A percentile compares a stretch with the other conserved stretches of the same genome.
These are phyloP conservation scores for Nothophytophthora sp. DNA, from an alignment of 352 stramenopile species.

Conservation along the genomic window DNA sequence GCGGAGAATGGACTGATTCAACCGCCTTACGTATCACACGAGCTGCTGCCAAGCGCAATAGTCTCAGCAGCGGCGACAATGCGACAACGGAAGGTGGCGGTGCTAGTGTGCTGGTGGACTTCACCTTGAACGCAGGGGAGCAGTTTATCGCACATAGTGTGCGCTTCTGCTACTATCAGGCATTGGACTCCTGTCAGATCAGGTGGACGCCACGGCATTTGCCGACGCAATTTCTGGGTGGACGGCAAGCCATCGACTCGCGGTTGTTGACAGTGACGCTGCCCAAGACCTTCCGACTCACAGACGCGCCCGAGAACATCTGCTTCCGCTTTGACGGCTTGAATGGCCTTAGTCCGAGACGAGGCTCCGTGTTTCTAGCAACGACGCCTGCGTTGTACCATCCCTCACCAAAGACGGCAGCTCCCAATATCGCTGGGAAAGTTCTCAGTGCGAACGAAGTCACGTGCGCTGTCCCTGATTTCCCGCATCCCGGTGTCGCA, in stretches of 20 bases:
- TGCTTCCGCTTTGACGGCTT: conserved; percentile 63
- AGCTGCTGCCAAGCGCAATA: conserved; percentile 11
- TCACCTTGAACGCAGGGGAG: conserved; percentile 73
- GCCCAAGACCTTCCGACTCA: conserved; percentile 50
- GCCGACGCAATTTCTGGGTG: conserved; percentile 42
- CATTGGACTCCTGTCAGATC: conserved; percentile 41
- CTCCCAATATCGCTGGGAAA: conserved; percentile 48
- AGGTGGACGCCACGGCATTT: conserved; percentile 63
- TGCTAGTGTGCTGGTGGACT: conserved; percentile 67
- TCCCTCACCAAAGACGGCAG: not conserved
- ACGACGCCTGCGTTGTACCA: conserved; percentile 4
- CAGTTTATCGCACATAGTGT: conserved; percentile 79
- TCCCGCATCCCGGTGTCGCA: conserved; percentile 35
- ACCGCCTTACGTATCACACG: conserved; percentile 19
- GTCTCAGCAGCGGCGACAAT: conserved; percentile 6
- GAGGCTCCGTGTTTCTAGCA: not conserved
- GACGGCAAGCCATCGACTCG: conserved; percentile 39
- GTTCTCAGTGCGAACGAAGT: conserved; percentile 46
- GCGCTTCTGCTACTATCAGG: conserved; percentile 64
- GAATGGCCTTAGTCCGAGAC: conserved; percentile 1
- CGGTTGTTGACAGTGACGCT: conserved; percentile 48
- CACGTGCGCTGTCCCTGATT: conserved; percentile 58
- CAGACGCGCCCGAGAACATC: conserved; percentile 47
- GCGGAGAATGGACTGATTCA: conserved; percentile 1
- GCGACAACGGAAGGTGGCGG: conserved; percentile 10